Base-by-base conservation (phyloP, 371 early-diverging fungal genomes). In the Polyrhizophydium stewartii region DNA sequence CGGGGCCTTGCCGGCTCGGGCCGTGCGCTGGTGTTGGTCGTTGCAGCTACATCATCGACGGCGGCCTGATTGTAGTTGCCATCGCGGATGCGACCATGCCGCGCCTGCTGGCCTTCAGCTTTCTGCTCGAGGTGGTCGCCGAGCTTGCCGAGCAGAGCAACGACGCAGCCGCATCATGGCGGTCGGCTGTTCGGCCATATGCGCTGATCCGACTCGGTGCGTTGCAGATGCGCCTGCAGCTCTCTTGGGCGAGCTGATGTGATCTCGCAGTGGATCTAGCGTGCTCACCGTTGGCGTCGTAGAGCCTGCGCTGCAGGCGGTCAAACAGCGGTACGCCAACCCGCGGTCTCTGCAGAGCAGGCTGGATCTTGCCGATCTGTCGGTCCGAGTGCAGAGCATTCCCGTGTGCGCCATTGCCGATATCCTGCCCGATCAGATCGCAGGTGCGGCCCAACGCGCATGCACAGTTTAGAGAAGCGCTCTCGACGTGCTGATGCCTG, bases 131-230 rank as follows among this genome's bases (percentile, higher is more conserved):
- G 56, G 52, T 73, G 21, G 41, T 24, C 7, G 45, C 46, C 21
- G 60, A 56, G 16, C 69, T 73, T 56, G 37, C 56, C 28, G 62
- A 58, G 5, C 65, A 73, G 17, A 27, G 65, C 22, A 27, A 45
- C 7, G 21, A 46, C 12, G n/a, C 62, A 1, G 22, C 38, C 7
- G 24, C 55, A 25, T 17, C 27, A 37, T 25, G 58, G 58, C 40
- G 40, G 10, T 25, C n/a, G 31, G 41, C 45, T 21, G 38, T 56
- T 27, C 61, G 73, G 22, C 73, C 73, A 6, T 73, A 70, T 49
- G 60, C 70, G 12, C 67, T 70, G 52, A 73, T 73, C 52, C 55
- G 64, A 16, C 68, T 73, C 45, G 72, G 72, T 71, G 45, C 17
- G 58, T 33, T 32, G 35, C 30, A 35, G 22, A 27, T 32, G 53